These are phyloP conservation scores for Ananas comosus DNA, from an alignment of 176 grass and related monocot species.

Conservation along the genomic window DNA sequence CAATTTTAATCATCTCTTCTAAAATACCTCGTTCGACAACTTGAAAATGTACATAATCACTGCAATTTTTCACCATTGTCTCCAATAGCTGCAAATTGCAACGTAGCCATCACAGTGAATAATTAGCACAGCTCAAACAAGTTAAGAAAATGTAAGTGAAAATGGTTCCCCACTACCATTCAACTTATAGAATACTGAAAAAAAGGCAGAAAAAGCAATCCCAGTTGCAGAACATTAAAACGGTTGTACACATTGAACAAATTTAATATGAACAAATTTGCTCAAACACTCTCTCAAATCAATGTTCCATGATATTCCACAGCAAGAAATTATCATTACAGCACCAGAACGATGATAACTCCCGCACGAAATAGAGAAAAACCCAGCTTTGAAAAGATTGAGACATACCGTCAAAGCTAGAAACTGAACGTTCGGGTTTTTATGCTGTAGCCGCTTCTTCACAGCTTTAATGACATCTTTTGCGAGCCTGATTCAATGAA, in stretches of 20 bases:
- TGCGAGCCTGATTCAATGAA: slow-evolving; percentile 44
- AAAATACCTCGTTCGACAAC: slow-evolving; percentile 71
- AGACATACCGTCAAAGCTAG: slow-evolving; percentile 65
- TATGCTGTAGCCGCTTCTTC: slow-evolving; percentile 88
- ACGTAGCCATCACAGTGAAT: not conserved
- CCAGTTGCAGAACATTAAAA: too few relatives aligned
- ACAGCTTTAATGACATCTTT: slow-evolving; percentile 84
- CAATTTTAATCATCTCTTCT: slow-evolving; percentile 69
- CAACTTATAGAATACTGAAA: too few relatives aligned
- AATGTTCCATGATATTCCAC: too few relatives aligned
- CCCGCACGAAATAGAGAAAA: too few relatives aligned
- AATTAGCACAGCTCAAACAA: not conserved
- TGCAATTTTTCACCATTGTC: slow-evolving; percentile 79
- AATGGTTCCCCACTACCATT: too few relatives aligned
- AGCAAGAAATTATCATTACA: too few relatives aligned
- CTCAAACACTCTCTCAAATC: too few relatives aligned
- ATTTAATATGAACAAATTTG: too few relatives aligned
- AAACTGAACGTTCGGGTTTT: slow-evolving; percentile 59
- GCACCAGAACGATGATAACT: too few relatives aligned
- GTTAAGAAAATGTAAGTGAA: too few relatives aligned
- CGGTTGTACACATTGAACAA: too few relatives aligned
- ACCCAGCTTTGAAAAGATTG: not conserved
- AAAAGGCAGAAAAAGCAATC: too few relatives aligned
- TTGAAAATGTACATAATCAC: slow-evolving; percentile 61
- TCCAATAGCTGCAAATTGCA: slow-evolving; percentile 52